phyloP scores from a whole-genome alignment of 345 rosid species.

The Melaleuca alternifolia region DNA sequence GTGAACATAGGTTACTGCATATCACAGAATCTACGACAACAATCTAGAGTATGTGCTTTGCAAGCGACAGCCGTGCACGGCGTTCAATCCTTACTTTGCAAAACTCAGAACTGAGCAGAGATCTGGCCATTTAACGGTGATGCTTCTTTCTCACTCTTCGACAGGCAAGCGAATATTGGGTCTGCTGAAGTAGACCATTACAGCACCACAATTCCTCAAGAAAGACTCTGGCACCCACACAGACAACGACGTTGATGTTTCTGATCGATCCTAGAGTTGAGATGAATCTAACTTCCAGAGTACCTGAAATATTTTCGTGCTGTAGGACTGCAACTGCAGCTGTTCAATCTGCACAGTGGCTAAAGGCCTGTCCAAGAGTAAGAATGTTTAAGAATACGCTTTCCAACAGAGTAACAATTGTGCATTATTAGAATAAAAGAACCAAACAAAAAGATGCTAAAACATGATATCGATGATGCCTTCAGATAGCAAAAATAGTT shows the following conservation, averaged over 20 bases:
- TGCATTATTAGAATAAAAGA: neutral
- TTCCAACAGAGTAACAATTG: neutral
- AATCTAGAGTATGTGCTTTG: neutral
- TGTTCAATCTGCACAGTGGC: neutral
- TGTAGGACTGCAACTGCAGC: neutral
- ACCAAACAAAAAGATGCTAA: neutral
- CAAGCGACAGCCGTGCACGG: neutral
- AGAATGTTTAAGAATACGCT: neutral
- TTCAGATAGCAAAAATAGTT: neutral
- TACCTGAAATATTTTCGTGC: neutral
- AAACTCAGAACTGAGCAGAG: neutral
- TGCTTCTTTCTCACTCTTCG: neutral
- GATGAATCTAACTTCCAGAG: neutral
- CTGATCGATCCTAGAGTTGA: neutral
- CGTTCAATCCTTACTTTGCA: neutral
- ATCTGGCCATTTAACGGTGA: neutral
- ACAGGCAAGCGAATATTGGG: neutral
- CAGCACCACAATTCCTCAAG: neutral
- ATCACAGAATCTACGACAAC: neutral
- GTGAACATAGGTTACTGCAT: neutral
- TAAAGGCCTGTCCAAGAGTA: neutral
- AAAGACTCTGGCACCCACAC: neutral
- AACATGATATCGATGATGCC: neutral
- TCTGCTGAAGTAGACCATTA: neutral
- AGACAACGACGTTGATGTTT: neutral